Base-by-base conservation (phyloP, 1,284 basidiomycete species). In the Phenoliferia sp. region DNA sequence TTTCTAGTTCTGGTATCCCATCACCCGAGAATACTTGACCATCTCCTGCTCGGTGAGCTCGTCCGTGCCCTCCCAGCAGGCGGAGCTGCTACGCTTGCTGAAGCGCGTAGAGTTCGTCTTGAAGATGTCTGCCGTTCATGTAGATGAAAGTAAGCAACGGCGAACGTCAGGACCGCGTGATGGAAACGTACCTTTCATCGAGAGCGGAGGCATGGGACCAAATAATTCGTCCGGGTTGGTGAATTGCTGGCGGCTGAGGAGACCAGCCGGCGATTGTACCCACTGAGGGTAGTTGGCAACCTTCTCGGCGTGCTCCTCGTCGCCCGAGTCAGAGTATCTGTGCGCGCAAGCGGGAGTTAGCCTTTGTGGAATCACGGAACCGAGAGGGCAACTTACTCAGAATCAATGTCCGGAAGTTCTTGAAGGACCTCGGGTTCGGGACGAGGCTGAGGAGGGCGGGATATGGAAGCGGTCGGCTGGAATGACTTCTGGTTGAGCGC, bases 31-130 rank as follows among this genome's bases (percentile, higher is more conserved):
- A 77, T 96, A 97, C 73, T 92, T 90, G 66, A 83, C 81, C 80
- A 94, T 87, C 79, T 97, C 94, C 70, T 88, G 85, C 44, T 82
- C 79, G 9, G 92, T 94, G 71, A 97, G 81, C 39, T 87, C 84
- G 80, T 97, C 94, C 19, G 87, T 81, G 22, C 90, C 91, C 22
- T 86, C 85, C 94, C 94, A 97, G 78, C 95, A 95, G 54, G 94
- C 94, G 26, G 91, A 94, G 75, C 90, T 93, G 9, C 92, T 92
- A 63, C 94, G 84, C 17, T 90, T 88, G 67, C 92, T 84, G 82
- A 96, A 95, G 59, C 82, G 81, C 62, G 78, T 76, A 67, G 86
- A 89, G 63, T 87, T 87, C 71, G 86, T 79, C 76, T 82, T 81
- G 70, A 83, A 78, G 69, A 83, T 80, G n/a, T 82, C 82, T 76